Evolutionary conservation across 352 stramenopile species (phyloP).

Genomic region (Globisporangium carolinianum): DNA sequence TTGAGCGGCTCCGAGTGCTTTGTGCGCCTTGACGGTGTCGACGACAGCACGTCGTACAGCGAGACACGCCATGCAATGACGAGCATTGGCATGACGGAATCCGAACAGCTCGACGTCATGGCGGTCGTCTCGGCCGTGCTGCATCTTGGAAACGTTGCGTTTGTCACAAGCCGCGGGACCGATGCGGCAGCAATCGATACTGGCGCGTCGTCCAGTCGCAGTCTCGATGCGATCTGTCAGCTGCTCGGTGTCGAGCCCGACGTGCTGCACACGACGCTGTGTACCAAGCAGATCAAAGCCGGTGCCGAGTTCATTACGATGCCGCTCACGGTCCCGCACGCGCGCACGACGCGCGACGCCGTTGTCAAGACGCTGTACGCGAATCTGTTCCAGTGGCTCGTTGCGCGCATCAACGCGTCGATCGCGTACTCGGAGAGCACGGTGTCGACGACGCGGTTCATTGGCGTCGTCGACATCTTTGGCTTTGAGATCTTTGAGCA

Average conservation of each 20-base stretch:
- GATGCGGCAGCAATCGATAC: slow-evolving; percentile 50
- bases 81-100: slow-evolving; percentile 64
- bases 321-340: slow-evolving; percentile 53
- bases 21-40: slow-evolving; percentile 61
- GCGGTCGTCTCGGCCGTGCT: slow-evolving; percentile 80
- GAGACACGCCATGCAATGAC: slow-evolving; percentile 76
- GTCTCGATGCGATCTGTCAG: slow-evolving; percentile 75
- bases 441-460: slow-evolving; percentile 61
- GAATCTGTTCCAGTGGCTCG: slow-evolving; percentile 92
- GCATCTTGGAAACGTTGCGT: slow-evolving; percentile 82
- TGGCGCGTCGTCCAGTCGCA: slow-evolving; percentile 12
- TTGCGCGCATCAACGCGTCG: slow-evolving; percentile 90
- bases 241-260: slow-evolving; percentile 63
- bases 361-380: slow-evolving; percentile 86
- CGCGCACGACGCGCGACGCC: slow-evolving; percentile 70
- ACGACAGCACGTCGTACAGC: slow-evolving; percentile 74
- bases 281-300: slow-evolving; percentile 75
- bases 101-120: slow-evolving; percentile 81
- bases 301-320: slow-evolving; percentile 75
- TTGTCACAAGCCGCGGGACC: slow-evolving; percentile 63
- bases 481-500: slow-evolving; percentile 88
- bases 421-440: slow-evolving; percentile 73
- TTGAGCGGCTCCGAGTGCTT: slow-evolving; percentile 80
- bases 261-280: slow-evolving; percentile 53
- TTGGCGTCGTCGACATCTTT: slow-evolving; percentile 89